Base-by-base conservation (phyloP, 2,329 filamentous ascomycete species). In the Aspergillus caelatus region DNA sequence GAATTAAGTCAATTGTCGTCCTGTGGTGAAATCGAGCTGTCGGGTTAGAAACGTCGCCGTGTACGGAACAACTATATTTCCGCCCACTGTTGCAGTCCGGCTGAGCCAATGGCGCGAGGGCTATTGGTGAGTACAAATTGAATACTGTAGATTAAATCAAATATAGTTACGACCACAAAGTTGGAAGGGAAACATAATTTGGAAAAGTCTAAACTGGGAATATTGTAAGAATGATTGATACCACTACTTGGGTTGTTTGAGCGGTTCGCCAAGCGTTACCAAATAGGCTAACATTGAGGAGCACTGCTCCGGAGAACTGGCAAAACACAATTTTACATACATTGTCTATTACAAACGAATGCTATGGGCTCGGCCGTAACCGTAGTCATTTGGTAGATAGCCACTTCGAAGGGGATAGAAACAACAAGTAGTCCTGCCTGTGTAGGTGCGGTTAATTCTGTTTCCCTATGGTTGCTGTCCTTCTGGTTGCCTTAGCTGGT, bases 61-160 rank as follows among this genome's bases (percentile, higher is more conserved):
- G 48, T 19, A 41, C 59, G 62, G 62, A 64, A 62, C 46, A 64
- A 64, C 39, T 3, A 30, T 61, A 58, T 54, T 39, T 62, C 62
- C 58, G 53, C 26, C 10, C n/a, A 7, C 34, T 12, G 16, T 34
- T 54, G n/a, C 9, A 36, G n/a, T 23, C 14, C 32, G 8, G 4
- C 19, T 50, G 23, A 50, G 21, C 52, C 52, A 54, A 54, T 54
- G 21, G 32, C 16, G 10, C 12, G 16, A 54, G 14, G 50, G 50
- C 28, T 32, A 53, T 53, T 53, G 50, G 16, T 53, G 34, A 36
- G 48, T 30, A 16, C 1, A 53, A 19, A 19, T 19, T 39, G 39
- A 41, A n/a, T n/a, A 41, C 19, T n/a, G 3, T n/a, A 41, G 3
- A 41, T 36, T 36, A 41, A 41, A 3, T 41, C 39, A 8, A 23